Percentiles rank a stretch among this genome's conserved stretches.
phyloP scores from a whole-genome alignment of 2,329 filamentous ascomycete genomes.

The Juglanconis sp. region DNA sequence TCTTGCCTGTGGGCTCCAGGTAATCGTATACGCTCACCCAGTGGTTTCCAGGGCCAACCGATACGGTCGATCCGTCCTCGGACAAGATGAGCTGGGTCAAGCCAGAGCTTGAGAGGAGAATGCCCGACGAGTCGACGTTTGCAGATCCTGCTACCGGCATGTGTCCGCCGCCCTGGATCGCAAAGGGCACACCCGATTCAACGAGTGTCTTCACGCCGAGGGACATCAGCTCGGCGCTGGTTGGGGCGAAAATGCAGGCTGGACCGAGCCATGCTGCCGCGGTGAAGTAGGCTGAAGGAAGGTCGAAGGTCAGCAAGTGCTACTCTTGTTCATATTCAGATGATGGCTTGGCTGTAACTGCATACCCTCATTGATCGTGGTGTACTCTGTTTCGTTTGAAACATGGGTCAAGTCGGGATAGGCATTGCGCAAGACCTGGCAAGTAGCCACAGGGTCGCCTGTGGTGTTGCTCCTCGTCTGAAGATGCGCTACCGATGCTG shows the following conservation, averaged over 20 bases:
- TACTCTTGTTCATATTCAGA: not conserved
- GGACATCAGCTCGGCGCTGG: conserved; percentile 8
- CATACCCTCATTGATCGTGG: not conserved
- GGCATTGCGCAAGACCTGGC: not conserved
- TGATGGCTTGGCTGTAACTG: not conserved
- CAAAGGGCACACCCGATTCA: conserved; percentile 22
- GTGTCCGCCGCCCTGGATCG: conserved; percentile 28
- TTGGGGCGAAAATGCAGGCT: conserved; percentile 27
- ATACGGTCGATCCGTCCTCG: conserved; percentile 25
- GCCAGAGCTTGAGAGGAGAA: conserved; percentile 34
- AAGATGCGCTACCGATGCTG: not conserved
- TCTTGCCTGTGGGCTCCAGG: conserved; percentile 23
- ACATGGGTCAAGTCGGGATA: not conserved
- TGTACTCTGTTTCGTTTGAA: not conserved
- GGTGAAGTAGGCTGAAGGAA: not conserved
- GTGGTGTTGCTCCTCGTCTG: not conserved
- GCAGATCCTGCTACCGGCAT: conserved; percentile 24
- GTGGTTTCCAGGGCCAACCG: conserved; percentile 29
- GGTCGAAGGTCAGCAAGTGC: not conserved
- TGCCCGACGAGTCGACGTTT: conserved; percentile 26
- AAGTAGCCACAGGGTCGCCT: not conserved
- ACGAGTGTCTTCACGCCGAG: conserved; percentile 22
- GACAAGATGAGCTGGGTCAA: conserved; percentile 30
- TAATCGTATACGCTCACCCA: conserved; percentile 30
- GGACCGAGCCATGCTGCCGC: conserved; percentile 15